phyloP scores from a whole-genome alignment of 2,329 filamentous ascomycete species.

The Arthrobotrys pseudoclavata region DNA sequence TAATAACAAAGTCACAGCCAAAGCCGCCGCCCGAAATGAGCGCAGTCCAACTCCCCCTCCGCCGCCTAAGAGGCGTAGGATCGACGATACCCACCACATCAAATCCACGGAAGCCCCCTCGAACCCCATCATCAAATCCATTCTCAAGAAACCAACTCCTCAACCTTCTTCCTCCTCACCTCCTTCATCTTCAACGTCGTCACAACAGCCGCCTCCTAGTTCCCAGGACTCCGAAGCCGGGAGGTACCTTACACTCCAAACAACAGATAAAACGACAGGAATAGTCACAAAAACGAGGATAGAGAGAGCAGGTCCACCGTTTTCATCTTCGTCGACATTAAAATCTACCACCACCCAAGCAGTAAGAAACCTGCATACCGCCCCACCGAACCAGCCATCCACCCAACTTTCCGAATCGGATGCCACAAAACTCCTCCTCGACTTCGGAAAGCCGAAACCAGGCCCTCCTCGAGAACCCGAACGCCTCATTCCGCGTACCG shows the following conservation, averaged over 20 bases:
- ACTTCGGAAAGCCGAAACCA: slow-evolving; percentile 33
- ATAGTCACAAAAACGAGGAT: slow-evolving; percentile 31
- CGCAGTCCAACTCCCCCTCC: slow-evolving; percentile 38
- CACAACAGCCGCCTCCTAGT: slow-evolving; percentile 8
- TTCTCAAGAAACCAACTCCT: slow-evolving; percentile 46
- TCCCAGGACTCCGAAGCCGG: slow-evolving; percentile 44
- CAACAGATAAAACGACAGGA: slow-evolving; percentile 44
- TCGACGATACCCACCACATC: slow-evolving; percentile 41
- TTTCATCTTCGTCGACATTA: background rate
- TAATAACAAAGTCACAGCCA: slow-evolving; percentile 5
- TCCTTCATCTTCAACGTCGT: background rate
- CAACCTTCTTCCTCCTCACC: background rate
- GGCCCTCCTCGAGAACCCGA: slow-evolving; percentile 25
- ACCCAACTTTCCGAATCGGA: slow-evolving; percentile 23
- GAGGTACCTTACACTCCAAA: slow-evolving; percentile 36
- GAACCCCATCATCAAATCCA: slow-evolving; percentile 51
- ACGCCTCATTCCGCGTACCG: slow-evolving; percentile 34
- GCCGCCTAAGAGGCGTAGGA: slow-evolving; percentile 47
- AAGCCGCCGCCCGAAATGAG: slow-evolving; percentile 29
- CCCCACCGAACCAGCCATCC: background rate
- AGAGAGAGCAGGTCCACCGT: slow-evolving; percentile 33
- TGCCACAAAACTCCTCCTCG: slow-evolving; percentile 26
- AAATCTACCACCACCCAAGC: background rate
- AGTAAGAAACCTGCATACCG: background rate
- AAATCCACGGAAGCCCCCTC: slow-evolving; percentile 51